Evolutionary conservation across 805 yeast genomes (phyloP).

Genomic region (Torulaspora delbrueckii): DNA sequence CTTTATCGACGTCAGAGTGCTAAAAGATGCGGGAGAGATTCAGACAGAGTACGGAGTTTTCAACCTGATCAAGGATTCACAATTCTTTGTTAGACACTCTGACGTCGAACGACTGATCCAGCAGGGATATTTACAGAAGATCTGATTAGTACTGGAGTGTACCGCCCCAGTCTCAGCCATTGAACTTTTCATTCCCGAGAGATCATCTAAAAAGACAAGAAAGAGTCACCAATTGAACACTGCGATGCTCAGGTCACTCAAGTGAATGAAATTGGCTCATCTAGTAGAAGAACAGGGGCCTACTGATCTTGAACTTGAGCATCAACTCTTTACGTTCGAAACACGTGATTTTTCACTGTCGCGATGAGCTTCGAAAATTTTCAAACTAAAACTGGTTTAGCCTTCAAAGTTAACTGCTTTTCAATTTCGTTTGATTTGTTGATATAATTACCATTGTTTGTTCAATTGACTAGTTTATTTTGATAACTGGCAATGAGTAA

Average conservation of each 20-base stretch:
- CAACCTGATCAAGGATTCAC: slow-evolving; percentile 87
- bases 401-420: neutral
- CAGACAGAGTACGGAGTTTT: slow-evolving; percentile 97
- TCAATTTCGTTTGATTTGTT: neutral
- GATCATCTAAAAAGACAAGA: too few relatives aligned
- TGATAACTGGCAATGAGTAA: slow-evolving; percentile 3
- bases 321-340: neutral
- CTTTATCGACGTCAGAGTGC: slow-evolving; percentile 88
- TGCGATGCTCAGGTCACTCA: too few relatives aligned
- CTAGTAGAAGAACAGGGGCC: too few relatives aligned
- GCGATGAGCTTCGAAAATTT: slow-evolving; percentile 9
- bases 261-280: too few relatives aligned
- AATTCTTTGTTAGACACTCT: slow-evolving; percentile 86
- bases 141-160: slow-evolving; percentile 30
- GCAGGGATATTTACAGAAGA: slow-evolving; percentile 84
- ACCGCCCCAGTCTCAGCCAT: too few relatives aligned
- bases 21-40: slow-evolving; percentile 93
- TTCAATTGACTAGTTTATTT: neutral
- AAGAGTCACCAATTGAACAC: too few relatives aligned
- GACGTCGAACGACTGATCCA: slow-evolving; percentile 93
- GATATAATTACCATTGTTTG: neutral
- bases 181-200: too few relatives aligned
- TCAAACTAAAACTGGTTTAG: neutral
- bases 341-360: neutral
- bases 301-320: too few relatives aligned